These are phyloP conservation scores for Solanum chiquidenum DNA, from an alignment of 257 asterid genomes.

Conservation along the genomic window DNA sequence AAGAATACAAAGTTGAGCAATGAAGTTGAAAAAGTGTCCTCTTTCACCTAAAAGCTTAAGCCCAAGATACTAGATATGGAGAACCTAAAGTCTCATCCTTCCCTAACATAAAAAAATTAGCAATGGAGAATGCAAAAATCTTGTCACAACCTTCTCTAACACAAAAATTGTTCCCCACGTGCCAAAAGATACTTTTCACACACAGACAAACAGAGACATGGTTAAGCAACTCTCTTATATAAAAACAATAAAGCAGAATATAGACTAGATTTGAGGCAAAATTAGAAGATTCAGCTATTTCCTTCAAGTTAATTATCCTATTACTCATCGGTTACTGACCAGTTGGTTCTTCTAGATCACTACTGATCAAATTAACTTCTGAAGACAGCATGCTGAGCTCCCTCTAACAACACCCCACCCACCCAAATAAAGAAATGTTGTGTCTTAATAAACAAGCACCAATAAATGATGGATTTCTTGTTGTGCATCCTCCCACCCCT, in stretches of 20 bases:
- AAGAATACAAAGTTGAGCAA: background rate
- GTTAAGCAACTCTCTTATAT: background rate
- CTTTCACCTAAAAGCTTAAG: background rate
- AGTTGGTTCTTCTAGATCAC: background rate
- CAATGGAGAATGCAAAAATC: background rate
- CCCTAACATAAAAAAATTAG: background rate
- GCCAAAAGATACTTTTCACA: background rate
- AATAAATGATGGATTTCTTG: background rate
- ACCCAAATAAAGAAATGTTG: background rate
- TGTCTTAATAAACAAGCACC: background rate
- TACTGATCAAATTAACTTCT: background rate
- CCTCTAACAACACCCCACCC: background rate
- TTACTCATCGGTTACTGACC: background rate
- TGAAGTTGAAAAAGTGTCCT: background rate
- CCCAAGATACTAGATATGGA: background rate
- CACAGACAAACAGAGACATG: background rate
- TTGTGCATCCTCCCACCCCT: background rate
- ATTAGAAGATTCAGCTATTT: background rate
- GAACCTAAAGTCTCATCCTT: background rate
- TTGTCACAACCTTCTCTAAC: background rate
- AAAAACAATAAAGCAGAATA: background rate
- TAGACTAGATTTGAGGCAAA: background rate
- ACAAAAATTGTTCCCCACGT: background rate
- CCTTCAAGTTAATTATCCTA: background rate
- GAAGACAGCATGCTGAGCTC: background rate